Evolutionary conservation across 2,329 filamentous ascomycete genomes (phyloP).

Genomic region (Colletotrichum noveboracense): DNA sequence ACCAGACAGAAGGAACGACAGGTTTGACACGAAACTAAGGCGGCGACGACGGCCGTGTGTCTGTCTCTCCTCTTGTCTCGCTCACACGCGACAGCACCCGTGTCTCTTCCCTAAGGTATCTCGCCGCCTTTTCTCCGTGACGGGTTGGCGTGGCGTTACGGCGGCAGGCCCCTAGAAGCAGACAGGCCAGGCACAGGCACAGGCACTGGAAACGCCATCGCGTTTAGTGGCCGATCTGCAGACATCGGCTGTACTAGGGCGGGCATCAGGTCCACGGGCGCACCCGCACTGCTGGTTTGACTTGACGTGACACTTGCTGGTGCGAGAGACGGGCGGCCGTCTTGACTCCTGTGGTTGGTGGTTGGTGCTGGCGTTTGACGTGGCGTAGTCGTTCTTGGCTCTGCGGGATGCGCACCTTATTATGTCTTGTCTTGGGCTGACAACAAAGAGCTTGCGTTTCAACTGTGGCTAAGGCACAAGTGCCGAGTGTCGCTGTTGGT

Average conservation of each 20-base stretch:
- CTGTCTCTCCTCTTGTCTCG: neutral
- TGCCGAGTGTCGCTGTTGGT: neutral
- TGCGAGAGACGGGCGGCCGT: neutral
- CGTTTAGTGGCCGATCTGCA: constrained; percentile 18
- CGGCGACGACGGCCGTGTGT: neutral
- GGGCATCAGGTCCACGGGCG: constrained; percentile 11
- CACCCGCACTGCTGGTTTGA: neutral
- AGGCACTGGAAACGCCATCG: neutral
- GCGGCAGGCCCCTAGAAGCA: neutral
- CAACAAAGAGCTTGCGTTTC: neutral
- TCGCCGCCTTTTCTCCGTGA: neutral
- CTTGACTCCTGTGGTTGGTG: neutral
- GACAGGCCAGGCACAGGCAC: neutral
- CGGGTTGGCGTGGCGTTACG: neutral
- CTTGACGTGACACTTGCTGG: neutral
- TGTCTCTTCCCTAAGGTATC: neutral
- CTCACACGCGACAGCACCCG: neutral
- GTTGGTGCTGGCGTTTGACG: neutral
- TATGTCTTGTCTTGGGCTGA: neutral
- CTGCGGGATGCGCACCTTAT: neutral
- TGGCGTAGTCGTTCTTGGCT: neutral
- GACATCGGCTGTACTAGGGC: constrained; percentile 7
- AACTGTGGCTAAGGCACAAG: neutral
- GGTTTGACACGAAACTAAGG: constrained; percentile 8
- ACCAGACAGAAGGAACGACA: neutral